These are phyloP conservation scores for Vigna unguiculata DNA, from an alignment of 306 rosid genomes.

Conservation along the genomic window DNA sequence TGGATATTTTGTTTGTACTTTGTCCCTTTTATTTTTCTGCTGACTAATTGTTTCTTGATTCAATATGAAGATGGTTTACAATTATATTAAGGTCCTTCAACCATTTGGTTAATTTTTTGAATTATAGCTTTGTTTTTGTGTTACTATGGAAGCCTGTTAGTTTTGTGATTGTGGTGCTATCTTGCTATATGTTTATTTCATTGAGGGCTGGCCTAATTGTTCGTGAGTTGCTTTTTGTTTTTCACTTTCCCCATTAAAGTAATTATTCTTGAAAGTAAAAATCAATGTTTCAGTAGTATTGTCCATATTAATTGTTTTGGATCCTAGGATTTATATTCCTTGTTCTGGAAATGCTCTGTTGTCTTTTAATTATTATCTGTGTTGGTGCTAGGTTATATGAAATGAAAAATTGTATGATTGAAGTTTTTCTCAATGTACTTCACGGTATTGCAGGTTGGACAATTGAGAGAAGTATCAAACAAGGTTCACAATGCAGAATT, in stretches of 20 bases:
- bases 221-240: background rate
- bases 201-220: background rate
- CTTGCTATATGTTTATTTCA: conserved; percentile 14
- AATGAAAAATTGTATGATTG: conserved; percentile 11
- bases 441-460: conserved; percentile 53
- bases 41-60: conserved; percentile 22
- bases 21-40: background rate
- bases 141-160: background rate
- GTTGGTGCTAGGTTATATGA: background rate
- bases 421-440: conserved; percentile 28
- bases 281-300: background rate
- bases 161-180: conserved; percentile 26
- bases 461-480: conserved; percentile 55
- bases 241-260: conserved; percentile 2
- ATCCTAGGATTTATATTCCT: conserved; percentile 20
- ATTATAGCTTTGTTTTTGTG: conserved; percentile 9
- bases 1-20: background rate
- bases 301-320: conserved; percentile 2
- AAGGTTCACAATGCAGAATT: conserved; percentile 56
- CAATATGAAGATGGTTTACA: conserved; percentile 10
- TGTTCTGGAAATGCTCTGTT: background rate
- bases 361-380: conserved; percentile 7
- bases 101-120: conserved; percentile 7
- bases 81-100: background rate
- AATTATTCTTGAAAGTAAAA: conserved; percentile 7